Evolutionary conservation across 78 protist species (phyloP).

Genomic region (Dictyostelium purpureum): DNA sequence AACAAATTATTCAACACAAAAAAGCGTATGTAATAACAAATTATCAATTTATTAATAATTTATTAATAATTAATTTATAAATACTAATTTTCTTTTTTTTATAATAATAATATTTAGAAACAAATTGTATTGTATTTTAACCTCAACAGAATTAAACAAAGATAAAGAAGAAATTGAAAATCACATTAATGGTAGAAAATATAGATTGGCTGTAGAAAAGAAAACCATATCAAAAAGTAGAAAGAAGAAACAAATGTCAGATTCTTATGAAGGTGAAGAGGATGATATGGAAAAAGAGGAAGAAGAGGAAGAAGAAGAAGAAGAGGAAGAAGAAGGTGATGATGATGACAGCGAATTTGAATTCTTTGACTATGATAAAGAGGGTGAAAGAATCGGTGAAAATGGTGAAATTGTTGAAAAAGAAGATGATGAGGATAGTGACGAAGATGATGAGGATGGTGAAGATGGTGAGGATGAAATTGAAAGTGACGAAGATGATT

Average conservation of each 20-base stretch:
- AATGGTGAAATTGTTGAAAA: not conserved
- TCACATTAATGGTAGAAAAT: constrained; percentile 53
- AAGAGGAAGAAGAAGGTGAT: not conserved
- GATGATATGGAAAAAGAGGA: not conserved
- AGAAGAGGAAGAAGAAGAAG: constrained; percentile 20
- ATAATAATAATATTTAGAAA: not conserved
- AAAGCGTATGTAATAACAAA: not conserved
- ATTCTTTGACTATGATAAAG: not conserved
- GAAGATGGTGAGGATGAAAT: not conserved
- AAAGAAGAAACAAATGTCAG: constrained; percentile 11
- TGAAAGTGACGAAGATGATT: not conserved
- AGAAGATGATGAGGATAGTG: not conserved
- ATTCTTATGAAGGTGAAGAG: not conserved
- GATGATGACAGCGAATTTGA: not conserved
- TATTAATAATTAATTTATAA: not conserved
- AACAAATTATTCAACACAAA: constrained; percentile 7
- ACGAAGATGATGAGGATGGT: not conserved
- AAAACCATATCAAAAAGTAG: not conserved
- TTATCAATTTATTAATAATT: not conserved
- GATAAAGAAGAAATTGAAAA: constrained; percentile 26
- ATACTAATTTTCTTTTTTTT: not conserved
- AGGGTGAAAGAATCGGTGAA: not conserved
- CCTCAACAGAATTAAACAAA: constrained; percentile 42
- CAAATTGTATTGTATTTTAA: constrained; percentile 40
- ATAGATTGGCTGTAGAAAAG: not conserved